A percentile compares a stretch with the other conserved stretches of the same genome.
These are phyloP conservation scores for Lodderomyces elongisporus DNA, from an alignment of 1,139 yeast genomes.

Conservation along the genomic window DNA sequence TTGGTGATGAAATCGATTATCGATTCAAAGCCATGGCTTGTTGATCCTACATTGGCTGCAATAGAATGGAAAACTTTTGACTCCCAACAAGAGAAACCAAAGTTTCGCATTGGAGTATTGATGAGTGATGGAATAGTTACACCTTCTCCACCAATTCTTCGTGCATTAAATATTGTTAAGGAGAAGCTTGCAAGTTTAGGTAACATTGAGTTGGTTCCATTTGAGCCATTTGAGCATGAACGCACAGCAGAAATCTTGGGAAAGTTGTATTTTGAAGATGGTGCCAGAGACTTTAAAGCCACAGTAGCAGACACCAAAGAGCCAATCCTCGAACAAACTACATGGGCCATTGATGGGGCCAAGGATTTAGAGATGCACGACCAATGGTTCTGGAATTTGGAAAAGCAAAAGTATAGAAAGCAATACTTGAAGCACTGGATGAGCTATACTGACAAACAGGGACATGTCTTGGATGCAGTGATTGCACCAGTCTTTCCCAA, in stretches of 20 bases:
- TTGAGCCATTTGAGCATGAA: conserved; percentile 16
- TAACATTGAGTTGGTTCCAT: conserved; percentile 16
- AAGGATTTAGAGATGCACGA: conserved; percentile 13
- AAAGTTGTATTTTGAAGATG: conserved; percentile 20
- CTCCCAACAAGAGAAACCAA: conserved; percentile 12
- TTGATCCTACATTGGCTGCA: conserved; percentile 16
- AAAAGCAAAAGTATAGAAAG: conserved; percentile 18
- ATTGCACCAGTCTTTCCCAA: conserved; percentile 20
- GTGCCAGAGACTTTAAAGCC: conserved; percentile 18
- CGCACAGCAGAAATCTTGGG: conserved; percentile 13
- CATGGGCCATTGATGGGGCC: conserved; percentile 16
- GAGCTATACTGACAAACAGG: conserved; percentile 17
- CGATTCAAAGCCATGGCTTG: conserved; percentile 20
- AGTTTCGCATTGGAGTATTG: conserved; percentile 16
- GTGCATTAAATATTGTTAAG: conserved; percentile 19
- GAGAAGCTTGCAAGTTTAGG: conserved; percentile 11
- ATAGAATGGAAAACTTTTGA: conserved; percentile 18
- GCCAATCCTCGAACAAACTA: conserved; percentile 18
- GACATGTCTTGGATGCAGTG: conserved; percentile 29
- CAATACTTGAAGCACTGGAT: conserved; percentile 18
- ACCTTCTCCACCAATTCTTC: conserved; percentile 18
- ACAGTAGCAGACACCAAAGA: conserved; percentile 16
- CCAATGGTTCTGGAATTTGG: conserved; percentile 19
- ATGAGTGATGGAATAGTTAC: conserved; percentile 16
- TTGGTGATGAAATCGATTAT: conserved; percentile 23